Conservation (phyloP, 2,329 filamentous ascomycete genomes). For the Dactylellina drechsleri region DNA sequence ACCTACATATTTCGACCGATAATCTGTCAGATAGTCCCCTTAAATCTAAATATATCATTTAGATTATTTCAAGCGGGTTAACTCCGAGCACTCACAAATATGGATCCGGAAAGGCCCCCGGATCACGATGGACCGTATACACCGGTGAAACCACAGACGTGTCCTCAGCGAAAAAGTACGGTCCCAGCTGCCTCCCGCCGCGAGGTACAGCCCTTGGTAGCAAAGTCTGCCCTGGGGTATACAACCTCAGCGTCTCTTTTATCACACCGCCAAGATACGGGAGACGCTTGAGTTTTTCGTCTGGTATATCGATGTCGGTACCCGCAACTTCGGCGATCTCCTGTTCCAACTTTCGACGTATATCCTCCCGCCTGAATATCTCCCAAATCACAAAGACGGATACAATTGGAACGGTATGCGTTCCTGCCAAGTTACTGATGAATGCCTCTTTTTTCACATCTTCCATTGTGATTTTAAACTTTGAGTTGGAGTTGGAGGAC, state of each 20-base stretch:
- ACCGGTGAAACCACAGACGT: conserved; percentile 21
- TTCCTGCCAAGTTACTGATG: conserved; percentile 9
- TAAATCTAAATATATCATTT: too few species aligned
- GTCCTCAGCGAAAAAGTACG: conserved; percentile 26
- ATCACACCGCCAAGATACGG: conserved; percentile 25
- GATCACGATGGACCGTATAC: conserved; percentile 29
- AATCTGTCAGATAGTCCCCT: too few species aligned
- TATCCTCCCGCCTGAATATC: neutral
- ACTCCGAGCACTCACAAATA: neutral
- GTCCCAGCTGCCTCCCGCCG: conserved; percentile 23
- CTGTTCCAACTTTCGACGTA: conserved; percentile 14
- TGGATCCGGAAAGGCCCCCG: neutral
- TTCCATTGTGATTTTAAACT: conserved; percentile 16
- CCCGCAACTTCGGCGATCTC: conserved; percentile 1
- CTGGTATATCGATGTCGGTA: conserved; percentile 9
- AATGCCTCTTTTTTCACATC: conserved; percentile 10
- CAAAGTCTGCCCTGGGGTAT: neutral
- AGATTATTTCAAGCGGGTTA: too few species aligned
- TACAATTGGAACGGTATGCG: conserved; percentile 11
- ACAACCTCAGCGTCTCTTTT: conserved; percentile 30
- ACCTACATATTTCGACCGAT: too few species aligned
- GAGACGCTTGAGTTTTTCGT: conserved; percentile 12
- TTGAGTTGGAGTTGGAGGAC: neutral
- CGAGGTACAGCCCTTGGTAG: conserved; percentile 8
- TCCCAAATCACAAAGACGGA: conserved; percentile 29